Conservation (phyloP, 208 protist genomes). For the Porcisia hertigi region DNA sequence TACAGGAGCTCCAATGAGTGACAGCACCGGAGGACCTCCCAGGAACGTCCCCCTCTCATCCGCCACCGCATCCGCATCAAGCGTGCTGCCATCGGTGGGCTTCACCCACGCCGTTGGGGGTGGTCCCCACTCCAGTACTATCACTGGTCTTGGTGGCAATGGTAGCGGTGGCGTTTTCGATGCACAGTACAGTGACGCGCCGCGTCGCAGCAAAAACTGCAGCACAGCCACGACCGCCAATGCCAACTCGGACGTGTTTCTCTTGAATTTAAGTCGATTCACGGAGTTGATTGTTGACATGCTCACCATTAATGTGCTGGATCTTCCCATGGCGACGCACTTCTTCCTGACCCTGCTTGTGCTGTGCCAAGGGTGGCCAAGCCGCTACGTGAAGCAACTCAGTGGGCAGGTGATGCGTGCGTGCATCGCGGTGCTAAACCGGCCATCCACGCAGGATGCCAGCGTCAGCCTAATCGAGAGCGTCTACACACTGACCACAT, state of each 20-base stretch:
- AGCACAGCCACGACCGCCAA: neutral
- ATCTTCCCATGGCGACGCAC: slow-evolving; percentile 50
- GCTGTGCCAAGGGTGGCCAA: slow-evolving; percentile 57
- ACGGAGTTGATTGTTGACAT: slow-evolving; percentile 81
- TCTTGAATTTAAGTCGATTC: slow-evolving; percentile 82
- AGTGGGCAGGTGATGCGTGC: slow-evolving; percentile 68
- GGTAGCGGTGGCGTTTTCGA: neutral
- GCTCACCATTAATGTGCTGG: slow-evolving; percentile 81
- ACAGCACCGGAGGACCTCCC: neutral
- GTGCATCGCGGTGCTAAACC: slow-evolving; percentile 77
- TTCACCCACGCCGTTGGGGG: neutral
- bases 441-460: slow-evolving; percentile 56
- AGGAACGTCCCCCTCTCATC: neutral
- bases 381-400: slow-evolving; percentile 57
- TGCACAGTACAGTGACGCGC: neutral
- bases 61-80: neutral
- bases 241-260: slow-evolving; percentile 52
- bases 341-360: slow-evolving; percentile 69
- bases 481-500: slow-evolving; percentile 55
- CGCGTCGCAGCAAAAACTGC: neutral
- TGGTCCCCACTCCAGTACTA: too few species aligned
- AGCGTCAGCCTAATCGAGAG: slow-evolving; percentile 51
- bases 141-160: neutral
- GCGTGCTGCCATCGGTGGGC: neutral
- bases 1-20: neutral